Conservation (phyloP, 495 filamentous ascomycete species). For the Penicillium atrosanguineum region DNA sequence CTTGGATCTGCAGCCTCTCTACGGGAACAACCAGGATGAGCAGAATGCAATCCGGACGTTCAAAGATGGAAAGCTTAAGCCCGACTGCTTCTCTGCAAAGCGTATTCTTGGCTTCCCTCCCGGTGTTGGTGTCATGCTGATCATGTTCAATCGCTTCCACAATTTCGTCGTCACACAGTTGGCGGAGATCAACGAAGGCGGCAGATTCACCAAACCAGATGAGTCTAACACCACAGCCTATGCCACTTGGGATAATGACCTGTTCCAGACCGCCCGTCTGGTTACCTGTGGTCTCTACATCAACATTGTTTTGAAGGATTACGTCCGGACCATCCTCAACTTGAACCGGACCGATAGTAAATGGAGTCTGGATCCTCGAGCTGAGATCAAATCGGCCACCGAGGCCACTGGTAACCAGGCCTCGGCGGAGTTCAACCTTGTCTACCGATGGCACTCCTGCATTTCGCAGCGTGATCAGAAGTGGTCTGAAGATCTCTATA, state of each 20-base stretch:
- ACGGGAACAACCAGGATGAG: conserved; percentile 76
- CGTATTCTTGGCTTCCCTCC: conserved; percentile 79
- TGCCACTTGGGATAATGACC: conserved; percentile 68
- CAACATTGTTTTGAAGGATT: conserved; percentile 75
- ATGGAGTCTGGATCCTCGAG: conserved; percentile 76
- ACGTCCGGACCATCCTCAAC: conserved; percentile 78
- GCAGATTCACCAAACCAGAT: conserved; percentile 52
- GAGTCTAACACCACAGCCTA: conserved; percentile 49
- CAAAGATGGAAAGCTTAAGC: conserved; percentile 79
- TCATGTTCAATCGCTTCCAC: conserved; percentile 75
- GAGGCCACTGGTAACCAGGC: conserved; percentile 65
- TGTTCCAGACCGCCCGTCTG: conserved; percentile 73
- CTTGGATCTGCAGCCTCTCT: conserved; percentile 79
- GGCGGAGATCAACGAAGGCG: conserved; percentile 58
- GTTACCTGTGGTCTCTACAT: conserved; percentile 75
- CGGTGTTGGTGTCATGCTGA: conserved; percentile 72
- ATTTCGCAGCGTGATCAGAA: conserved; percentile 69
- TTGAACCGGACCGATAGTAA: conserved; percentile 66
- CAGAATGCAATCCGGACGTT: conserved; percentile 75
- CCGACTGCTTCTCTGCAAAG: conserved; percentile 77
- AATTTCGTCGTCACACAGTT: conserved; percentile 66
- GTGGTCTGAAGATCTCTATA: conserved; percentile 69
- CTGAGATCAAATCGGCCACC: conserved; percentile 46
- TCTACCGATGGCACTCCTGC: conserved; percentile 80
- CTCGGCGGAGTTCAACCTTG: conserved; percentile 73